phyloP scores from a whole-genome alignment of 352 stramenopile genomes.

The Phytophthora megakarya region DNA sequence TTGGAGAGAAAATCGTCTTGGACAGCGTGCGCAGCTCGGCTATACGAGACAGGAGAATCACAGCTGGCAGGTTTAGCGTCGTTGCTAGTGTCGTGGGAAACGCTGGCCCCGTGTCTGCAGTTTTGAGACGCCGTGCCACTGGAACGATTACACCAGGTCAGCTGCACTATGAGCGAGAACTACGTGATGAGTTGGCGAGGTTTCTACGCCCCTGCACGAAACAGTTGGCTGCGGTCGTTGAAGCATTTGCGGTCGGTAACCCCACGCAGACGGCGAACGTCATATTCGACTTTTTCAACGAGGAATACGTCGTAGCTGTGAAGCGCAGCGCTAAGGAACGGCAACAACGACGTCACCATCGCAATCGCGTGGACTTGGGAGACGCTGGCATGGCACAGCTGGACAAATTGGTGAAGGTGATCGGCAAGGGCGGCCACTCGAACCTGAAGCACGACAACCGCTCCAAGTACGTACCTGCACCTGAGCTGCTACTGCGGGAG shows the following conservation, averaged over 20 bases:
- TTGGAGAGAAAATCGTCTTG: constrained; percentile 65
- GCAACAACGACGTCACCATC: constrained; percentile 52
- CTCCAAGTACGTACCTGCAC: constrained; percentile 74
- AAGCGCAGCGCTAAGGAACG: constrained; percentile 68
- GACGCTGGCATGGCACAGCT: constrained; percentile 76
- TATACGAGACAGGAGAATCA: constrained; percentile 16
- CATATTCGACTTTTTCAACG: constrained; percentile 72
- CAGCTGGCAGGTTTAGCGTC: constrained; percentile 27
- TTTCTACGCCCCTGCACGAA: constrained; percentile 58
- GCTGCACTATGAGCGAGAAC: constrained; percentile 34
- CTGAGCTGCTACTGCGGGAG: constrained; percentile 70
- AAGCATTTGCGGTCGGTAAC: constrained; percentile 39
- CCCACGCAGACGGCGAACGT: constrained; percentile 37
- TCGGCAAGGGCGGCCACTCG: constrained; percentile 67
- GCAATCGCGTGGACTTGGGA: constrained; percentile 73
- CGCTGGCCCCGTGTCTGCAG: constrained; percentile 18
- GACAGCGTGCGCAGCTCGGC: constrained; percentile 45
- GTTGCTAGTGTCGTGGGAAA: constrained; percentile 34
- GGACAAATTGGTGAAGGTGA: constrained; percentile 69
- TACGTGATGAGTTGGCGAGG: constrained; percentile 48
- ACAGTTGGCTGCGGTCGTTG: constrained; percentile 37
- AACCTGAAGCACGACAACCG: constrained; percentile 72
- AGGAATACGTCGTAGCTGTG: constrained; percentile 63
- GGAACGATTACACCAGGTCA: constrained; percentile 24
- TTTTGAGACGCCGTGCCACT: constrained; percentile 31